Percentiles rank a stretch among this genome's conserved stretches.
phyloP scores from a whole-genome alignment of 78 protist genomes.

The Blattamonas nauphoetae region DNA sequence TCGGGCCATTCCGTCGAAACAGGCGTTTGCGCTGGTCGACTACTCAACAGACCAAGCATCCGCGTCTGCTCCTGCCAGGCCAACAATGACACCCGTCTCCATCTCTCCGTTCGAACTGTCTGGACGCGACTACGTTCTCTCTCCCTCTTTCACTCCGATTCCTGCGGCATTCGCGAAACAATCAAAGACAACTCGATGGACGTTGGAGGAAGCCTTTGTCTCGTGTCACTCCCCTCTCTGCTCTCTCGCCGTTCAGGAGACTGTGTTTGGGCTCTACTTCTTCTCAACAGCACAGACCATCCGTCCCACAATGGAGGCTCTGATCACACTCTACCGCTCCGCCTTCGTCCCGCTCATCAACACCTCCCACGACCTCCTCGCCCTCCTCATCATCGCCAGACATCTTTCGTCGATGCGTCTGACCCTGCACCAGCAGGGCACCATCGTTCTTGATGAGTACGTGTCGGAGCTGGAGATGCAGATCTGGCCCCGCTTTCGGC shows the following conservation, averaged over 20 bases:
- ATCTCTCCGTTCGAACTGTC: not conserved
- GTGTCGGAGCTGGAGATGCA: not conserved
- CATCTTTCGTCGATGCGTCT: not conserved
- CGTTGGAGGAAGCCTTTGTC: not conserved
- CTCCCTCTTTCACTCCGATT: not conserved
- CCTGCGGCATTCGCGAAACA: not conserved
- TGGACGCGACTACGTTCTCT: not conserved
- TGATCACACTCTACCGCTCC: not conserved
- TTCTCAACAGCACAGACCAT: not conserved
- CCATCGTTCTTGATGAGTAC: not conserved
- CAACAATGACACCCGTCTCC: not conserved
- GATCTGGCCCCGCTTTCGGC: not conserved
- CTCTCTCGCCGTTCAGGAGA: not conserved
- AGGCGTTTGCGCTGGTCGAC: not conserved
- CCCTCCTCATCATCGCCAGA: not conserved
- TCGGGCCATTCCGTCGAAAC: not conserved
- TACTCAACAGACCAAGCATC: not conserved
- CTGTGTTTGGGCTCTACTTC: not conserved
- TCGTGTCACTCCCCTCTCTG: not conserved
- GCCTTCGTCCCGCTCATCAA: not conserved
- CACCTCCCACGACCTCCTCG: not conserved
- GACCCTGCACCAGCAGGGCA: not conserved
- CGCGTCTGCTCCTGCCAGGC: not conserved
- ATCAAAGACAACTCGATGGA: not conserved
- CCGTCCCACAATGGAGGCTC: not conserved